Evolutionary conservation across 305 asterid genomes (phyloP), one percentile per base, ranked within the genome.

Genomic region (Petunia hybrid): DNA sequence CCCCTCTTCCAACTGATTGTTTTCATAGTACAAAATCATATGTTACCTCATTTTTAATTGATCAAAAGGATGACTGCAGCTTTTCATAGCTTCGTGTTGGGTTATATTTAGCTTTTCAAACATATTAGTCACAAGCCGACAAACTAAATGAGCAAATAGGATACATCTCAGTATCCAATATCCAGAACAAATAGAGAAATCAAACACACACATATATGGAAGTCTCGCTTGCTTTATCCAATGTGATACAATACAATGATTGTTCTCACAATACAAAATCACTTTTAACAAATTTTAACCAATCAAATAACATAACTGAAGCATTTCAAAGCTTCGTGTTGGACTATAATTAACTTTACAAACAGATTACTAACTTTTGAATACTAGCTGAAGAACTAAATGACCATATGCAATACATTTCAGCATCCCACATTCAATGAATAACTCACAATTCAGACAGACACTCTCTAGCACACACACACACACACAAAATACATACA

Each of bases 1-100:
- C 78, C 94, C 98, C 82, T 93, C 99, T 89, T 94, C 99, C 91
- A 92, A 82, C 99, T 94, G 90, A 84, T 78, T 76, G 69, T 81
- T 73, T 86, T 87, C 85, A 79, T 69, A 77, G 55, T 38, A 74
- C 8, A 74, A 74, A 74, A 74, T 48, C 65, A 55, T 22, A 75
- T 14, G 51, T 51, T 57, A 38, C 16, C 42, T 38, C 79, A 55
- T 38, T 75, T 74, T 53, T 39, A 75, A 38, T 51, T 38, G 9
- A 38, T 56, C n/a, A 53, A 70, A 53, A 55, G 48, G 48, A 53
- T 53, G 16, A 74, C 51, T 4, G 38, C 14, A 74, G 65, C 38
- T 74, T 74, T 0, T 62, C 16, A 71, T 53, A 38, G 79, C 51
- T 14, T 75, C n/a, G 1, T 38, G 46, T n/a, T 38, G 79, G 39